Percentiles rank a stretch among this genome's conserved stretches.
Conservation (phyloP, 208 protist species). For the Trypanosoma mega region DNA sequence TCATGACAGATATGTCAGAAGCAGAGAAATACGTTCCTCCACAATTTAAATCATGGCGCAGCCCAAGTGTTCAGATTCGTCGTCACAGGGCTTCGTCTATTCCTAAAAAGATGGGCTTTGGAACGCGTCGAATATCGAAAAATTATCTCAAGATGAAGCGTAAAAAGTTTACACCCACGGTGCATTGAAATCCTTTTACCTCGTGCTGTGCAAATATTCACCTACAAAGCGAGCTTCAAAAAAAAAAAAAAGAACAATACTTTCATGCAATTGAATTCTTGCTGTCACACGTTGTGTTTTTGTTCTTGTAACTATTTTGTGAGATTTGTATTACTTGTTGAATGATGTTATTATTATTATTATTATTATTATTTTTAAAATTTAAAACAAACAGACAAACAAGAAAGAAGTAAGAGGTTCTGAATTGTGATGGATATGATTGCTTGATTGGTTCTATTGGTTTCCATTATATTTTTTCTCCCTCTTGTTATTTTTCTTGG, state of each 20-base stretch:
- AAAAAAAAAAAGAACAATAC: neutral
- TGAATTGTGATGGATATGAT: too few species aligned
- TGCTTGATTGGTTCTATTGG: neutral
- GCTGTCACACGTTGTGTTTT: too few species aligned
- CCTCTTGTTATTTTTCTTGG: neutral
- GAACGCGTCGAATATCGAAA: conserved; percentile 68
- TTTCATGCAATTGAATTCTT: conserved; percentile 19
- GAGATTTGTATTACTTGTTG: too few species aligned
- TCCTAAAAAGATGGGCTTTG: conserved; percentile 51
- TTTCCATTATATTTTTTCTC: neutral
- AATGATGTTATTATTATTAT: too few species aligned
- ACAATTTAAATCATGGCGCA: conserved; percentile 73
- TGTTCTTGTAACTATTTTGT: too few species aligned
- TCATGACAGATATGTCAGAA: conserved; percentile 39
- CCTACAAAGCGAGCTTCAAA: neutral
- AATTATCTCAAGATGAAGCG: conserved; percentile 76
- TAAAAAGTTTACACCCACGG: conserved; percentile 35
- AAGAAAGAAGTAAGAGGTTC: too few species aligned
- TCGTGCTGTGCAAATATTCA: too few species aligned
- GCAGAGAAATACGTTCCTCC: conserved; percentile 67
- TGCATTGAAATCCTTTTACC: conserved; percentile 6
- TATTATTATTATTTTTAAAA: too few species aligned
- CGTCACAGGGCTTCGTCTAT: conserved; percentile 34
- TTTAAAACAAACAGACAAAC: too few species aligned
- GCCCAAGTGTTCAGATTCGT: conserved; percentile 17